These are phyloP conservation scores for Geotrichum fermentans DNA, from an alignment of 1,139 yeast genomes.

Conservation along the genomic window DNA sequence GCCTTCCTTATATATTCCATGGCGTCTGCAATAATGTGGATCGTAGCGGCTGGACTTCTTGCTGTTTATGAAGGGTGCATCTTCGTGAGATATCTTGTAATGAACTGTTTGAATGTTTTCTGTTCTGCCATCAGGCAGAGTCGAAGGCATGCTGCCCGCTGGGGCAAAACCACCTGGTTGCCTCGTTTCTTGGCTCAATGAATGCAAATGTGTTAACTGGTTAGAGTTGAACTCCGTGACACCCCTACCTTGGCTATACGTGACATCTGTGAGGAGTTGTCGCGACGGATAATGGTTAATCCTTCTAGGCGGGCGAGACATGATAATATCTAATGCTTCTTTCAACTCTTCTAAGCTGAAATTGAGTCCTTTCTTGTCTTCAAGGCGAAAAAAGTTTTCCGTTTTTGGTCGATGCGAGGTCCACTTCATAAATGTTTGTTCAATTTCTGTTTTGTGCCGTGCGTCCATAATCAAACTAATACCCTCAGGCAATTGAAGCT, in stretches of 20 bases:
- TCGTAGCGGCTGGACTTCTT: slow-evolving; percentile 28
- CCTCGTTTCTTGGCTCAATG: slow-evolving; percentile 25
- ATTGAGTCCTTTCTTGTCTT: slow-evolving; percentile 26
- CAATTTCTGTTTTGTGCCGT: slow-evolving; percentile 17
- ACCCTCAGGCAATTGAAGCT: slow-evolving; percentile 14
- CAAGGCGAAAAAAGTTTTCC: slow-evolving; percentile 28
- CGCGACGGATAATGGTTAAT: slow-evolving; percentile 28
- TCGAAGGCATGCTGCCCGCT: slow-evolving; percentile 14
- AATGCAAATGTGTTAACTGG: slow-evolving; percentile 21
- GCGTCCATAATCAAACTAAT: slow-evolving; percentile 19
- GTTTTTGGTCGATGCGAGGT: slow-evolving; percentile 23
- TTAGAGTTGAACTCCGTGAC: slow-evolving; percentile 28
- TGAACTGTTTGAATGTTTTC: slow-evolving; percentile 2
- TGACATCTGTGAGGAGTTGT: slow-evolving; percentile 28
- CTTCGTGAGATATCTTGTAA: slow-evolving; percentile 10
- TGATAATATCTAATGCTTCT: slow-evolving; percentile 26
- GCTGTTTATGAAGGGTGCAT: slow-evolving; percentile 22
- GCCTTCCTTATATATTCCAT: slow-evolving; percentile 27
- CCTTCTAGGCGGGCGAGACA: slow-evolving; percentile 29
- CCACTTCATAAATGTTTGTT: slow-evolving; percentile 23
- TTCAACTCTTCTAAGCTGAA: slow-evolving; percentile 27
- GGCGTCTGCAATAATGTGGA: slow-evolving; percentile 27
- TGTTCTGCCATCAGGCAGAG: slow-evolving; percentile 1
- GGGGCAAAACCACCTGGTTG: slow-evolving; percentile 21
- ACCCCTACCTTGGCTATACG: slow-evolving; percentile 27